Percentiles rank a stretch among this genome's conserved stretches.
Evolutionary conservation across 2,329 filamentous ascomycete genomes (phyloP).

Genomic region (Penicillium corylophilum): DNA sequence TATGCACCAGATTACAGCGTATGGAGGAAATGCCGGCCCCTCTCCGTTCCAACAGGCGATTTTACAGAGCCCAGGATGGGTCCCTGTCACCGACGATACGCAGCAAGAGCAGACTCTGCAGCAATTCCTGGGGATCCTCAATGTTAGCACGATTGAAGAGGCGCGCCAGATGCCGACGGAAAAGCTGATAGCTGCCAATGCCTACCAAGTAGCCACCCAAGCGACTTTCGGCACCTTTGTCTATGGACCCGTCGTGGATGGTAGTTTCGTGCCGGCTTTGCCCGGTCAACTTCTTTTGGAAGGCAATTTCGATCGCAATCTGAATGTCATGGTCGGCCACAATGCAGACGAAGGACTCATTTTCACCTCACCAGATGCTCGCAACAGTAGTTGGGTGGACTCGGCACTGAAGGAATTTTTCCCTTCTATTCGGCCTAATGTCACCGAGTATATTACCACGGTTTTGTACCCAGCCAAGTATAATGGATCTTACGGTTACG

Average conservation of each 20-base stretch:
- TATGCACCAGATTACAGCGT: conserved; percentile 57
- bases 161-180: conserved; percentile 43
- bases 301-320: conserved; percentile 45
- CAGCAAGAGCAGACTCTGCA: conserved; percentile 42
- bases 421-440: conserved; percentile 22
- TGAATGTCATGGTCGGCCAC: conserved; percentile 49
- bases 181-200: conserved; percentile 46
- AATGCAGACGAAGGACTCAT: conserved; percentile 45
- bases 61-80: conserved; percentile 44
- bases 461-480: conserved; percentile 55
- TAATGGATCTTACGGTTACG: conserved; percentile 50
- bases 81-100: conserved; percentile 33
- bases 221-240: conserved; percentile 45
- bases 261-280: conserved; percentile 48
- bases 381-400: conserved; percentile 23
- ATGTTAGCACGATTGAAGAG: conserved; percentile 47
- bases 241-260: conserved; percentile 51
- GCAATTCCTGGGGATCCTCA: conserved; percentile 42
- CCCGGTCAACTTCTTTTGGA: conserved; percentile 48
- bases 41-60: conserved; percentile 42
- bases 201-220: conserved; percentile 39
- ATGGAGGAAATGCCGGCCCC: conserved; percentile 45
- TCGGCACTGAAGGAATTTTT: conserved; percentile 20
- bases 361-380: conserved; percentile 40
- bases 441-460: conserved; percentile 46